Conservation (phyloP, 768 basidiomycete species). For the Tylopilus rubrobrunneus region DNA sequence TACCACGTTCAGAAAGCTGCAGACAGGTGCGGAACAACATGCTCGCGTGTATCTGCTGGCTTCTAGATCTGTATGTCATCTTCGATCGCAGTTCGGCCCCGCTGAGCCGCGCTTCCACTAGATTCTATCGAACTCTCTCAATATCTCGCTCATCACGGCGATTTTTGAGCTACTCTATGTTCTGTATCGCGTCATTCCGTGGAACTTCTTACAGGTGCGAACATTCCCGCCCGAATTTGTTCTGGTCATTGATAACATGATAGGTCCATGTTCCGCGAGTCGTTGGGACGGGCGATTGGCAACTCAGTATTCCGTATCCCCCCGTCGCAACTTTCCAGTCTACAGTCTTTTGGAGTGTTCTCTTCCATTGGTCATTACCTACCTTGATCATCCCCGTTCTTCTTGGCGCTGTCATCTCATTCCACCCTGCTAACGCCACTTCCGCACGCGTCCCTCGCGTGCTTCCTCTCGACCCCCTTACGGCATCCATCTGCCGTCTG, state of each 20-base stretch:
- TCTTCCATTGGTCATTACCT: conserved; percentile 63
- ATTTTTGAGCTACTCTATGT: conserved; percentile 53
- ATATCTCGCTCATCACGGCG: conserved; percentile 55
- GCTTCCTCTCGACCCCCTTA: conserved; percentile 53
- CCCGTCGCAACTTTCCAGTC: conserved; percentile 44
- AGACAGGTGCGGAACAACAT: conserved; percentile 17
- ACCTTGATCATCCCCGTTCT: conserved; percentile 55
- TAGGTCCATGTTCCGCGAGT: conserved; percentile 18
- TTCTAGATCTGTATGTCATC: conserved; percentile 28
- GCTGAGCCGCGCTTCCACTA: conserved; percentile 14
- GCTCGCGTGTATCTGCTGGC: conserved; percentile 18
- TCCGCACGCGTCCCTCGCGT: conserved; percentile 21
- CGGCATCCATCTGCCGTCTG: conserved; percentile 60
- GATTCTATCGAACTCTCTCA: conserved; percentile 64
- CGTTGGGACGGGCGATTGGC: conserved; percentile 4
- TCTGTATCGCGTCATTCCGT: conserved; percentile 50
- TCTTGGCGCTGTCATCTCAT: conserved; percentile 59
- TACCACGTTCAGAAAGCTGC: no score
- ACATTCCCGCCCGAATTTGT: background rate
- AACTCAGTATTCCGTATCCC: conserved; percentile 42
- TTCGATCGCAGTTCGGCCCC: background rate
- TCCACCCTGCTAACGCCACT: conserved; percentile 42
- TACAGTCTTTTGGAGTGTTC: conserved; percentile 46
- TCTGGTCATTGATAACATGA: conserved; percentile 2
- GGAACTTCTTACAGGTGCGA: conserved; percentile 43